Conservation (phyloP, 331 rosid genomes). For the Quercus phellos region DNA sequence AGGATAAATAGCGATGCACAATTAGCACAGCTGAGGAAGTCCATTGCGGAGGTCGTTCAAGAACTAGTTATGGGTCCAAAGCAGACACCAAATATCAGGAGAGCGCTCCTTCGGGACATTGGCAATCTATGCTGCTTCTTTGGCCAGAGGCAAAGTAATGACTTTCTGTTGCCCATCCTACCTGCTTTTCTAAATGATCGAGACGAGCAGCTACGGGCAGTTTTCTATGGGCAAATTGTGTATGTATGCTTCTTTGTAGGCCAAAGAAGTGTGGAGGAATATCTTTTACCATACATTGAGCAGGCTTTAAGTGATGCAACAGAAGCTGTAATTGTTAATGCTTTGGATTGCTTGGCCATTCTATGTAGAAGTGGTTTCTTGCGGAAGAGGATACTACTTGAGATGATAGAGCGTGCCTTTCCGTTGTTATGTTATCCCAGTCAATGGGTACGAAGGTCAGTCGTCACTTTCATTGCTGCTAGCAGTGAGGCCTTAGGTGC, state of each 20-base stretch:
- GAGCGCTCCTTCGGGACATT: conserved; percentile 93
- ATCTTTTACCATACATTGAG: conserved; percentile 95
- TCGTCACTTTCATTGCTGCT: conserved; percentile 81
- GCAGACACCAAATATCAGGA: conserved; percentile 95
- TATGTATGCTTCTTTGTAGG: conserved; percentile 97
- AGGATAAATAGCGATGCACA: conserved; percentile 63
- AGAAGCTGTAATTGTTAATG: conserved; percentile 82
- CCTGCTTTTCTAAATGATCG: conserved; percentile 96
- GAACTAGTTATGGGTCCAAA: conserved; percentile 99
- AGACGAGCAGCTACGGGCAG: conserved; percentile 87
- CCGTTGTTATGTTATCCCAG: conserved; percentile 89
- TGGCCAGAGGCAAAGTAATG: conserved; percentile 96
- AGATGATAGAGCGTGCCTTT: conserved; percentile 88
- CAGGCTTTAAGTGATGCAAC: conserved; percentile 80
- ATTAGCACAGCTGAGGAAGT: conserved; percentile 78
- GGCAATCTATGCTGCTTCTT: conserved; percentile 90
- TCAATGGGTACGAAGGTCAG: conserved; percentile 88
- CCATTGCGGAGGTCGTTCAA: conserved; percentile 93
- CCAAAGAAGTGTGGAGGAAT: conserved; percentile 96
- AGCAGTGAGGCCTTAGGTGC: conserved; percentile 89
- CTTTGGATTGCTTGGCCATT: conserved; percentile 81
- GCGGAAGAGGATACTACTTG: conserved; percentile 82
- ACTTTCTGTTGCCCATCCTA: conserved; percentile 87
- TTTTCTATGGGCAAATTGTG: conserved; percentile 85
- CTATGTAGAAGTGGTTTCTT: conserved; percentile 75